These are phyloP conservation scores for Straminergon stramineum DNA, from an alignment of 225 moss, liverwort and hornwort species.

Conservation along the genomic window DNA sequence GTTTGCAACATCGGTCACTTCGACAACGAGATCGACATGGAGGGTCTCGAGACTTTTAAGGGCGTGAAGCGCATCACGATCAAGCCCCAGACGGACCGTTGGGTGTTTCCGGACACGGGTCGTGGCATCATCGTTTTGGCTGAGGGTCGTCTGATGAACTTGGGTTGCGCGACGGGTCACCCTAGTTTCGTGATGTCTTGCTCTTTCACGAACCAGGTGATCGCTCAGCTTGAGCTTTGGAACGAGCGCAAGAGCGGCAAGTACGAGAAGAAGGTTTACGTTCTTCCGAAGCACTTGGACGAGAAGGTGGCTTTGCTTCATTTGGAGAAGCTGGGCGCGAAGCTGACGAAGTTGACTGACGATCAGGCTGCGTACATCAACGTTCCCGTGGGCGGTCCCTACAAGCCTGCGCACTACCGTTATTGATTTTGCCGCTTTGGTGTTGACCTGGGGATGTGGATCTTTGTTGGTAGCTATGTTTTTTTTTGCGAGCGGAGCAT, in stretches of 20 bases:
- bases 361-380: slow-evolving; percentile 79
- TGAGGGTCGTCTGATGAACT: slow-evolving; percentile 88
- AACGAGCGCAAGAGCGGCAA: slow-evolving; percentile 92
- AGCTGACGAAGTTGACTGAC: slow-evolving; percentile 52
- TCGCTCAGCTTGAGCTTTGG: slow-evolving; percentile 91
- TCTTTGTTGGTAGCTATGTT: too few relatives aligned
- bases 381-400: slow-evolving; percentile 68
- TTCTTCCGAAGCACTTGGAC: slow-evolving; percentile 90
- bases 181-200: slow-evolving; percentile 97
- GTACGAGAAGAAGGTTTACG: slow-evolving; percentile 99
- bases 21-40: slow-evolving; percentile 91
- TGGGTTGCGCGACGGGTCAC: slow-evolving; percentile 94
- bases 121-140: slow-evolving; percentile 68
- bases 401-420: slow-evolving; percentile 79
- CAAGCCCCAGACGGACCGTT: slow-evolving; percentile 93
- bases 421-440: slow-evolving; percentile 22
- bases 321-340: slow-evolving; percentile 72
- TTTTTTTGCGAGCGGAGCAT: not conserved
- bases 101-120: slow-evolving; percentile 67
- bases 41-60: slow-evolving; percentile 55
- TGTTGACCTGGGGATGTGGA: too few relatives aligned
- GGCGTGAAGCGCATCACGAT: slow-evolving; percentile 86
- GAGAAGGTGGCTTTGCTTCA: slow-evolving; percentile 89
- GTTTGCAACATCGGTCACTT: slow-evolving; percentile 98
- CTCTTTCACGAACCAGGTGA: slow-evolving; percentile 96